These are phyloP conservation scores for Sporormia fimetaria DNA, from an alignment of 495 filamentous ascomycete species.

Conservation along the genomic window DNA sequence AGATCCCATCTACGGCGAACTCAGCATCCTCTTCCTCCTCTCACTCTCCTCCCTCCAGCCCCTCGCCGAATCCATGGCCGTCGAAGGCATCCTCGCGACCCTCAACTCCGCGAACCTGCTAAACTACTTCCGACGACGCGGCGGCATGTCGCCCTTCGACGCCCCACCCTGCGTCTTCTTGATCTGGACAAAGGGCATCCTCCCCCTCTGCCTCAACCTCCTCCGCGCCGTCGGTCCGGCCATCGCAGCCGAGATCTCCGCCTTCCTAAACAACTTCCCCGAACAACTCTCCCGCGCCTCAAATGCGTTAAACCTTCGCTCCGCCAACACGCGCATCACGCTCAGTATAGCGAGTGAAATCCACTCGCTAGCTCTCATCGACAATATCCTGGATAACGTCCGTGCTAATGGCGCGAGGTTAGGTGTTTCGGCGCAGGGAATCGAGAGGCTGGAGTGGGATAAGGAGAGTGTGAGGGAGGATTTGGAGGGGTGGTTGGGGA, in stretches of 20 bases:
- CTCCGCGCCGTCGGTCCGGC: conserved; percentile 67
- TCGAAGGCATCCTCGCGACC: conserved; percentile 66
- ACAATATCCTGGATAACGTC: conserved; percentile 50
- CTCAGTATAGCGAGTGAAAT: conserved; percentile 62
- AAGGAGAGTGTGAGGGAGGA: conserved; percentile 57
- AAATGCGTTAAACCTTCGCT: conserved; percentile 31
- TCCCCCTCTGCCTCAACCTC: conserved; percentile 84
- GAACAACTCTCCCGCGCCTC: conserved; percentile 45
- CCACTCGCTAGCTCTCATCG: conserved; percentile 63
- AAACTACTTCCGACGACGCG: conserved; percentile 53
- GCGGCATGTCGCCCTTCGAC: conserved; percentile 60
- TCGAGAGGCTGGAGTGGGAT: conserved; percentile 65
- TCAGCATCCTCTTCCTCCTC: conserved; percentile 75
- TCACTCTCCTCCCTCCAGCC: conserved; percentile 71
- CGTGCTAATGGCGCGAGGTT: conserved; percentile 47
- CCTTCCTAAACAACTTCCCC: conserved; percentile 77
- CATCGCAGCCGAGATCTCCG: conserved; percentile 65
- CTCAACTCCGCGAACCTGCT: conserved; percentile 67
- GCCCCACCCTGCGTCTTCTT: conserved; percentile 52
- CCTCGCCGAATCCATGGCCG: conserved; percentile 79
- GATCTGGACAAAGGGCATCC: conserved; percentile 79
- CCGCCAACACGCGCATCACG: conserved; percentile 52
- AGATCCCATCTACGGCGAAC: conserved; percentile 90
- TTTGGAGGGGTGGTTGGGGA: conserved; percentile 60
- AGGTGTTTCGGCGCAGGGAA: conserved; percentile 47